Percentiles rank a stretch among this genome's conserved stretches.
These are phyloP conservation scores for Jamesozyma spencerorum DNA, from an alignment of 805 yeast species.

Conservation along the genomic window DNA sequence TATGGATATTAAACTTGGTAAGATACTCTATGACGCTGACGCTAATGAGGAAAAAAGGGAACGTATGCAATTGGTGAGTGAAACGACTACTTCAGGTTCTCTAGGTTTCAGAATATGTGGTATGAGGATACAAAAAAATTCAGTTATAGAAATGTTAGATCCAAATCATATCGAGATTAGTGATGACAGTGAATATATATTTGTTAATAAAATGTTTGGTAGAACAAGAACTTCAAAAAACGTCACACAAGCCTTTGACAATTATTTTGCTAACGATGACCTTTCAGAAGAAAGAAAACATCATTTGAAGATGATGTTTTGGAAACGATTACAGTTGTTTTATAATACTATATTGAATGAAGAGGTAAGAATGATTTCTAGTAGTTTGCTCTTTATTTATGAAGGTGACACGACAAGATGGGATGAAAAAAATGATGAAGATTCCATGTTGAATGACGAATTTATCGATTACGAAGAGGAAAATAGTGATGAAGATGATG, in stretches of 20 bases:
- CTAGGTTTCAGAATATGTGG: constrained; percentile 79
- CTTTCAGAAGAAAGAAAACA: constrained; percentile 28
- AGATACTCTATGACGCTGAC: constrained; percentile 52
- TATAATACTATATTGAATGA: constrained; percentile 53
- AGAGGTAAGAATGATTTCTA: constrained; percentile 59
- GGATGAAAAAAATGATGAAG: constrained; percentile 35
- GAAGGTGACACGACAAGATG: constrained; percentile 59
- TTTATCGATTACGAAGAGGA: constrained; percentile 29
- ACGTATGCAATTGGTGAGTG: constrained; percentile 56
- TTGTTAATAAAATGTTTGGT: constrained; percentile 64
- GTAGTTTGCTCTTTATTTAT: constrained; percentile 62
- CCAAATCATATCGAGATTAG: constrained; percentile 7
- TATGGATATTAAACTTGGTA: constrained; percentile 78
- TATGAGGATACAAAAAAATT: constrained; percentile 46
- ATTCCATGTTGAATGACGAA: constrained; percentile 31
- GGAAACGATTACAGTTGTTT: constrained; percentile 54
- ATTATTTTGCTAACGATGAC: constrained; percentile 36
- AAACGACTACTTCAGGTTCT: constrained; percentile 70
- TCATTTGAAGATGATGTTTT: constrained; percentile 38
- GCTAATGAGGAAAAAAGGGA: constrained; percentile 50
- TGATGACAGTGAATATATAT: constrained; percentile 36
- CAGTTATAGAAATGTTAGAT: constrained; percentile 13
- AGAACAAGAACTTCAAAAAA: constrained; percentile 41
- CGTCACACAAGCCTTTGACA: constrained; percentile 37
- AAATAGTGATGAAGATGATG: constrained; percentile 27